phyloP scores from a whole-genome alignment of 2,329 filamentous ascomycete species.

The Penicillium psychrosexuale region DNA sequence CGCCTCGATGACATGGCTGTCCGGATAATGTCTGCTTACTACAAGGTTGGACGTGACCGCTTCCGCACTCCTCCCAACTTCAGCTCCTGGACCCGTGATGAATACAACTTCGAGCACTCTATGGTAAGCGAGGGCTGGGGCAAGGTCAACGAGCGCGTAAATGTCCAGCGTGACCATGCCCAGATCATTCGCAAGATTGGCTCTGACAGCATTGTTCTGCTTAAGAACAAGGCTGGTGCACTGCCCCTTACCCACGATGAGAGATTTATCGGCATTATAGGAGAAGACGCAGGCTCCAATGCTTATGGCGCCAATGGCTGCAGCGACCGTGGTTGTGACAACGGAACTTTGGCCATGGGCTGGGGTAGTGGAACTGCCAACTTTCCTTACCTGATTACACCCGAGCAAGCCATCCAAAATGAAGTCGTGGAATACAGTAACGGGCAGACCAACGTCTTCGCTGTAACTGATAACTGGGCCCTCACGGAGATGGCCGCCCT shows the following conservation, averaged over 20 bases:
- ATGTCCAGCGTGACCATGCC: slow-evolving; percentile 76
- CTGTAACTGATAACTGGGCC: slow-evolving; percentile 58
- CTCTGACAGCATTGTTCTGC: slow-evolving; percentile 76
- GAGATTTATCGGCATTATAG: slow-evolving; percentile 71
- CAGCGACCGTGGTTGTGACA: slow-evolving; percentile 60
- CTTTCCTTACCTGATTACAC: slow-evolving; percentile 63
- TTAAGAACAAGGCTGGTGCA: slow-evolving; percentile 72
- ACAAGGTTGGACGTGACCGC: slow-evolving; percentile 58
- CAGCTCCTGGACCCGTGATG: slow-evolving; percentile 79
- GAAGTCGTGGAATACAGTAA: slow-evolving; percentile 54
- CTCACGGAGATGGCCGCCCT: slow-evolving; percentile 49
- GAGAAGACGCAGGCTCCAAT: slow-evolving; percentile 77
- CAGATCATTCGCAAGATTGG: slow-evolving; percentile 71
- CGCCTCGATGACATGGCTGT: slow-evolving; percentile 89
- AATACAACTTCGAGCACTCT: slow-evolving; percentile 66
- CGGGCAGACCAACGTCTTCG: slow-evolving; percentile 61
- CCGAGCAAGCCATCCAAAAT: slow-evolving; percentile 63
- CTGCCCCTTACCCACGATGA: slow-evolving; percentile 74
- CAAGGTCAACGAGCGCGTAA: slow-evolving; percentile 74
- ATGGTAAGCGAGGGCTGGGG: slow-evolving; percentile 58
- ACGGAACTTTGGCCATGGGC: slow-evolving; percentile 61
- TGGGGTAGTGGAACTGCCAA: slow-evolving; percentile 61
- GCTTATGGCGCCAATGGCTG: slow-evolving; percentile 76
- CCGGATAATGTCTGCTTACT: slow-evolving; percentile 68
- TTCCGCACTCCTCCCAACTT: slow-evolving; percentile 67